Percentiles rank a stretch among this genome's conserved stretches.
Conservation (phyloP, 2,329 filamentous ascomycete genomes). For the Ophiocordyceps sinensis region DNA sequence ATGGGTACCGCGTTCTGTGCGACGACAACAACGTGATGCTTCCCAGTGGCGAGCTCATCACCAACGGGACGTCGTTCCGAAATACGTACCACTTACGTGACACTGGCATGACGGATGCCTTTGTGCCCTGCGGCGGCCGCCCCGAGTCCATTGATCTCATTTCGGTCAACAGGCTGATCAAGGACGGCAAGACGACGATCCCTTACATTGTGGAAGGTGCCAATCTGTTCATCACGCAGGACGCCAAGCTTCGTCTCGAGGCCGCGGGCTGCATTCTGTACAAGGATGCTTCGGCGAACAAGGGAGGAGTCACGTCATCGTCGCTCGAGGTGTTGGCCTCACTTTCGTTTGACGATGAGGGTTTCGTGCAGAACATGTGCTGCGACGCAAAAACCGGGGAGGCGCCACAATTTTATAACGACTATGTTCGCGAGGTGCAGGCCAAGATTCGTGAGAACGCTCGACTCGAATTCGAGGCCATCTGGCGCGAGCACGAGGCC, state of each 20-base stretch:
- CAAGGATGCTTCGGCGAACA: constrained; percentile 98
- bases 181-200: constrained; percentile 72
- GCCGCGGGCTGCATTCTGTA: constrained; percentile 88
- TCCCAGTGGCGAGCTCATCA: constrained; percentile 71
- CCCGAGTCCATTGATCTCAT: constrained; percentile 93
- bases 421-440: constrained; percentile 87
- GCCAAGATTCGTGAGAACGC: constrained; percentile 84
- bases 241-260: constrained; percentile 89
- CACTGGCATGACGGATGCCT: constrained; percentile 64
- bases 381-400: constrained; percentile 51
- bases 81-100: constrained; percentile 92
- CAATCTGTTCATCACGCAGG: constrained; percentile 97
- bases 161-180: constrained; percentile 75
- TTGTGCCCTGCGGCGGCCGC: constrained; percentile 91
- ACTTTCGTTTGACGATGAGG: constrained; percentile 79
- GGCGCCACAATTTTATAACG: constrained; percentile 79
- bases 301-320: constrained; percentile 94
- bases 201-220: constrained; percentile 96
- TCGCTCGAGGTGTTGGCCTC: constrained; percentile 92
- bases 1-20: constrained; percentile 83
- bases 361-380: constrained; percentile 92
- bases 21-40: constrained; percentile 85
- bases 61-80: constrained; percentile 89
- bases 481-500: constrained; percentile 85
- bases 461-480: constrained; percentile 87